Conservation (phyloP, 768 basidiomycete genomes). For the Termitomyces sp. region DNA sequence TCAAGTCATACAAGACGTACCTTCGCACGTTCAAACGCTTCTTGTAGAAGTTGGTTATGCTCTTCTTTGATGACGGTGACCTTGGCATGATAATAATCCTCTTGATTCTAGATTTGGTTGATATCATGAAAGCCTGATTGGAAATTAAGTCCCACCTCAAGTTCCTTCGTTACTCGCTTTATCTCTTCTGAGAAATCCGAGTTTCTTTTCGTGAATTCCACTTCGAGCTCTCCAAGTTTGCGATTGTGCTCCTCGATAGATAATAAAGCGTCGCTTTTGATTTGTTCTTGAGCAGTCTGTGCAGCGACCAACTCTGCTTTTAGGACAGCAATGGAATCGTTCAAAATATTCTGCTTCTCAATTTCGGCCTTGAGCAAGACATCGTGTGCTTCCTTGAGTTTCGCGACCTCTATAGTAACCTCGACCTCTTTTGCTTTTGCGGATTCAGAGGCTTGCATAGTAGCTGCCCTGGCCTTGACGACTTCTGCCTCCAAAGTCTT, state of each 20-base stretch:
- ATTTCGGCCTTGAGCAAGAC: constrained; percentile 38
- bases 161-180: constrained; percentile 48
- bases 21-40: constrained; percentile 77
- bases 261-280: constrained; percentile 36
- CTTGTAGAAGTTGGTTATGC: constrained; percentile 53
- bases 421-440: constrained; percentile 44
- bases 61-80: constrained; percentile 63
- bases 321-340: constrained; percentile 39
- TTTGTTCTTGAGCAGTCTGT: constrained; percentile 41
- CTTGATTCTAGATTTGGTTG: constrained; percentile 50
- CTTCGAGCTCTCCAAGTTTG: constrained; percentile 48
- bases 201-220: constrained; percentile 41
- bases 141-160: constrained; percentile 47
- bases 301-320: constrained; percentile 41
- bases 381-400: constrained; percentile 36
- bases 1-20: constrained; percentile 27
- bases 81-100: constrained; percentile 60
- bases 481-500: constrained; percentile 51
- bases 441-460: constrained; percentile 42
- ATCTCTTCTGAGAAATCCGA: constrained; percentile 51
- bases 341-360: constrained; percentile 38
- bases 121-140: neutral
- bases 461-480: constrained; percentile 38
- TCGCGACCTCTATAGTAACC: constrained; percentile 30
- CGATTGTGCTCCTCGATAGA: constrained; percentile 41